Percentiles rank a stretch among this genome's conserved stretches.
Evolutionary conservation across 352 stramenopile species (phyloP).

Genomic region (Pilasporangium apinafurcum): DNA sequence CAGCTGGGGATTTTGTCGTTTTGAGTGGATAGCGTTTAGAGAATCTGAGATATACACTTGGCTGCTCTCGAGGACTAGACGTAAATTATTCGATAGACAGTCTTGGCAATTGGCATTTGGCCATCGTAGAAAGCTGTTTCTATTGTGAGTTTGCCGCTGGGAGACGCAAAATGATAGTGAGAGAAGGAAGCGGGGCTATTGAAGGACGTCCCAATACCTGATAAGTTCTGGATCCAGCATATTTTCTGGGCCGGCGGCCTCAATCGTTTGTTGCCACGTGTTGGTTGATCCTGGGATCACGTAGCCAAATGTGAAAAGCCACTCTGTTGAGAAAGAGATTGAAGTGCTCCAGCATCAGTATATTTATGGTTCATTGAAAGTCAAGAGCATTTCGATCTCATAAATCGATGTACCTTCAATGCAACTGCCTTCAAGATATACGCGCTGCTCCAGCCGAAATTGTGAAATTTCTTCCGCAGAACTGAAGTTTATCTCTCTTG

Average conservation of each 20-base stretch:
- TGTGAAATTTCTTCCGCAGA: slow-evolving; percentile 84
- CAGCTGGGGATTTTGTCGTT: no score
- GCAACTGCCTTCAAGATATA: slow-evolving; percentile 85
- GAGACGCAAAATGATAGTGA: background rate
- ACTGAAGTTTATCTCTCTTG: slow-evolving; percentile 93
- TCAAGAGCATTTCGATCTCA: background rate
- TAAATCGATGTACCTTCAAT: slow-evolving; percentile 70
- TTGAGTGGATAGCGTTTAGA: no score
- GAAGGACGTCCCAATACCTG: slow-evolving; percentile 29
- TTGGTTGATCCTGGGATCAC: slow-evolving; percentile 95
- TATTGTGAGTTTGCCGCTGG: slow-evolving; percentile 89
- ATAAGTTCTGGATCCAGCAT: slow-evolving; percentile 86
- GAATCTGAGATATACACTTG: no score
- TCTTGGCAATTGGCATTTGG: slow-evolving; percentile 83
- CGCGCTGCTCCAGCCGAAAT: slow-evolving; percentile 90
- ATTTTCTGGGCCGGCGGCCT: slow-evolving; percentile 79
- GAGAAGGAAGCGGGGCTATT: background rate
- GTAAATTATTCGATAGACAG: slow-evolving; percentile 92
- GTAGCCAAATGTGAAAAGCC: slow-evolving; percentile 94
- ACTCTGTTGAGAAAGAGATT: slow-evolving; percentile 52
- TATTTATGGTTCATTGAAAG: no score
- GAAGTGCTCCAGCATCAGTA: background rate
- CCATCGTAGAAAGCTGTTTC: slow-evolving; percentile 96
- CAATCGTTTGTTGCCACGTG: slow-evolving; percentile 94
- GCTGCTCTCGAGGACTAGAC: slow-evolving; percentile 37